Evolutionary conservation across 768 basidiomycete genomes (phyloP).

Genomic region (Boletus sp.): DNA sequence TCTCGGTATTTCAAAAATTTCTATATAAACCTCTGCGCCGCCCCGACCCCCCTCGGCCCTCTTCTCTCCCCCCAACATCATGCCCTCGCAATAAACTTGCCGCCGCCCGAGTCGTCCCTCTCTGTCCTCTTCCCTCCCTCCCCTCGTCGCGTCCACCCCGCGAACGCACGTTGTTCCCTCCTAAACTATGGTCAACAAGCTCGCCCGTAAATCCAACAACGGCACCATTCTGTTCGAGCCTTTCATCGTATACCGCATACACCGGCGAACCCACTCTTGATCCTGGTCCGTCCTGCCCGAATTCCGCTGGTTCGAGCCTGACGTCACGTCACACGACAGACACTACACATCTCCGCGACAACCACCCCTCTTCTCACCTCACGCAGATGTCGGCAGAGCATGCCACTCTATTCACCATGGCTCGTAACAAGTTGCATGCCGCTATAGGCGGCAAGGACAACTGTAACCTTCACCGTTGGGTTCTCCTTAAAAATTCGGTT

Average conservation of each 20-base stretch:
- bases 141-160: constrained; percentile 22
- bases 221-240: constrained; percentile 86
- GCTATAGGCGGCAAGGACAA: constrained; percentile 60
- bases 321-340: constrained; percentile 18
- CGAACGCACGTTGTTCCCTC: constrained; percentile 27
- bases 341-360: constrained; percentile 8
- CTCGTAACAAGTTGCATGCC: constrained; percentile 70
- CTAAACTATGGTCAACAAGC: constrained; percentile 78
- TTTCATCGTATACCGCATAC: constrained; percentile 85
- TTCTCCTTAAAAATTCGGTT: constrained; percentile 83
- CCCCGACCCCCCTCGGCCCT: constrained; percentile 20
- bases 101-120: constrained; percentile 8
- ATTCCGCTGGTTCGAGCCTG: neutral
- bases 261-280: constrained; percentile 39
- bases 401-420: constrained; percentile 55
- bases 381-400: constrained; percentile 46
- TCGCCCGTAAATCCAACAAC: constrained; percentile 76
- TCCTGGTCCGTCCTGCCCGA: constrained; percentile 19
- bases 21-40: constrained; percentile 44
- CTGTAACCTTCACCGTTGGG: constrained; percentile 81
- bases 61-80: constrained; percentile 32
- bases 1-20: constrained; percentile 30
- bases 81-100: constrained; percentile 34
- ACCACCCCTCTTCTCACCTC: constrained; percentile 7
- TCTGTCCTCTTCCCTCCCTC: neutral